Evolutionary conservation across 2,329 filamentous ascomycete genomes (phyloP).

Genomic region (Colletotrichum acutatum): DNA sequence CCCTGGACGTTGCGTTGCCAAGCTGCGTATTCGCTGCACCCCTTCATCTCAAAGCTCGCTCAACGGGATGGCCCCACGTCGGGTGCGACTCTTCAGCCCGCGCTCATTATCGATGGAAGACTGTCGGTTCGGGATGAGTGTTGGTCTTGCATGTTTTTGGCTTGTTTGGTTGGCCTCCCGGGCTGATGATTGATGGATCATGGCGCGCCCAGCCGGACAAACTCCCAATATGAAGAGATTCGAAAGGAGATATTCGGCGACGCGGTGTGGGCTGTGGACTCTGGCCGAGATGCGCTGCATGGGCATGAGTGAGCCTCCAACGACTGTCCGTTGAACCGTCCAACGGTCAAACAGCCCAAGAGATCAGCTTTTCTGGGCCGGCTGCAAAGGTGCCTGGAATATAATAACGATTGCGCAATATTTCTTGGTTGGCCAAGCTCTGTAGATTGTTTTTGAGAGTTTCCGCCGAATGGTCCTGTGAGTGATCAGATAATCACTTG

Average conservation of each 20-base stretch:
- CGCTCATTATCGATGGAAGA: background rate
- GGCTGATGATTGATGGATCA: slow-evolving; percentile 10
- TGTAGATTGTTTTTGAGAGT: background rate
- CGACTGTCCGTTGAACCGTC: background rate
- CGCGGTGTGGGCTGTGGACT: background rate
- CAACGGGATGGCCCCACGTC: slow-evolving; percentile 4
- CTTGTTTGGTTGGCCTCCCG: background rate
- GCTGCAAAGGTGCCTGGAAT: slow-evolving; percentile 12
- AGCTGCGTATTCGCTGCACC: slow-evolving; percentile 21
- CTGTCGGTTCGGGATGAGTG: background rate
- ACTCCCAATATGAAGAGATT: background rate
- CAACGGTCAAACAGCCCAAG: background rate
- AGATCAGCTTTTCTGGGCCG: background rate
- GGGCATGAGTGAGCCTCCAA: background rate
- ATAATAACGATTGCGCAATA: slow-evolving; percentile 8
- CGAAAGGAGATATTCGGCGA: background rate
- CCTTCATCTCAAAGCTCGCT: slow-evolving; percentile 19
- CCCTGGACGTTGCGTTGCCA: background rate
- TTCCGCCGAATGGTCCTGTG: background rate
- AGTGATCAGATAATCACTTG: background rate
- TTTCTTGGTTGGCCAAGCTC: background rate
- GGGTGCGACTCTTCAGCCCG: slow-evolving; percentile 12
- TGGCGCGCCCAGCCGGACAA: slow-evolving; percentile 19
- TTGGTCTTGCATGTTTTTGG: background rate
- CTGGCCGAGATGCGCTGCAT: background rate